Evolutionary conservation across 305 asterid species (phyloP), one percentile per base, ranked within the genome.

Genomic region (Fraxinus greggii): DNA sequence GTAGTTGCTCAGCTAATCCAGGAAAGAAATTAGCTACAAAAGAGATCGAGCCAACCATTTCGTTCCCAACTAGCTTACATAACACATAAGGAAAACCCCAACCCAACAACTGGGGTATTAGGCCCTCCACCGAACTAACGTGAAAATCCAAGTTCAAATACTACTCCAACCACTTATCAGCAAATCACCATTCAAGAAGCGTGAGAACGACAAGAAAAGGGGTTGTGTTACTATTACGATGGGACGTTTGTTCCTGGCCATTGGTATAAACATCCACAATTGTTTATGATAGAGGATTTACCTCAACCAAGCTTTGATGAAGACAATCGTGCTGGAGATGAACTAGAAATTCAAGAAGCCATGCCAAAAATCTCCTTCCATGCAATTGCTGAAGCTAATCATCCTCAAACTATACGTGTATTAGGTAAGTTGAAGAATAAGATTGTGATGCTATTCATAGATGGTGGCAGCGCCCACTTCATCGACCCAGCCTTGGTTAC

Each of bases 231-330:
- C n/a, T n/a, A n/a, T n/a, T 74, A 59, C 32, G 78, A 74, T 29
- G 63, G 21, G 2, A 38, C 24, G 5, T 75, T 36, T 33, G 13
- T 29, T 19, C 79, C 6, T 1, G 63, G 63, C 33, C 79, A 75
- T 24, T 19, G 63, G 0, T 75, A 65, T 10, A 5, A 45, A 21
- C 17, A 23, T 4, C 79, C 35, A 17, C 63, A 75, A 28, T 45
- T 75, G 7, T 75, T 75, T n/a, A 75, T 75, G 79, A 36, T 75
- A 7, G 79, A 75, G 15, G 63, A 75, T 32, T 2, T 28, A 7
- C 19, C 23, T 13, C 3, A 2, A 8, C 10, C 76, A 17, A 3
- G 24, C 76, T 2, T 15, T 13, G 45, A 32, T n/a, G 33, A 75
- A 6, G 32, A 36, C 8, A 15, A 38, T 7, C 32, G 4, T 1